Conservation (phyloP, 2,329 filamentous ascomycete genomes). For the Lasiodiplodia sp. region DNA sequence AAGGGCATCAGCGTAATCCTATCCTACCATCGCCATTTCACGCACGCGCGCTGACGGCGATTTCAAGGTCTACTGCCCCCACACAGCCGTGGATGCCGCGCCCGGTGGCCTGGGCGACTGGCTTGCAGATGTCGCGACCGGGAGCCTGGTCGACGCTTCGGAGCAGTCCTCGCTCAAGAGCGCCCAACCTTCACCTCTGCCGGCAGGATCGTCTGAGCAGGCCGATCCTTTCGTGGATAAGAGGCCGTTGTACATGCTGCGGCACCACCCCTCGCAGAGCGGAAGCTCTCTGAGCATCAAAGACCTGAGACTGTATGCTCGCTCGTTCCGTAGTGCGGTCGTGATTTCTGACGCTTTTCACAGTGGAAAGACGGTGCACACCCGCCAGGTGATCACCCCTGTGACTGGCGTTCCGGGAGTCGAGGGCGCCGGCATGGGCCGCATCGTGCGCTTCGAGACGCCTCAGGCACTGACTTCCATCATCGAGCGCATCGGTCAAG, state of each 20-base stretch:
- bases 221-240: conserved; percentile 33
- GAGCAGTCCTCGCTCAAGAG: conserved; percentile 30
- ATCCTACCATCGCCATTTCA: neutral
- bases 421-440: conserved; percentile 65
- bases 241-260: conserved; percentile 48
- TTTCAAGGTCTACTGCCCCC: conserved; percentile 78
- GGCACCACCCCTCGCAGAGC: conserved; percentile 58
- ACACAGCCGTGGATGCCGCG: conserved; percentile 92
- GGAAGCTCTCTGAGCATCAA: conserved; percentile 8
- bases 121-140: conserved; percentile 85
- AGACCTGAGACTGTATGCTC: conserved; percentile 29
- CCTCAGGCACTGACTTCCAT: conserved; percentile 63
- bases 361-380: conserved; percentile 47
- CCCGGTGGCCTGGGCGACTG: conserved; percentile 88
- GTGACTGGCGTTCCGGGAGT: conserved; percentile 37
- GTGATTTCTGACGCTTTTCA: neutral
- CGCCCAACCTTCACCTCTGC: conserved; percentile 13
- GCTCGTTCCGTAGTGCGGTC: neutral
- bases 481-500: conserved; percentile 66
- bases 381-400: conserved; percentile 61
- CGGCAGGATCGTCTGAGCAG: neutral
- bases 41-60: neutral
- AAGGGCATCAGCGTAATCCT: conserved; percentile 76
- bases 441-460: conserved; percentile 62
- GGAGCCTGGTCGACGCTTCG: conserved; percentile 49